Percentiles rank a stretch among this genome's conserved stretches.
phyloP scores from a whole-genome alignment of 2,329 filamentous ascomycete genomes.

The Arthroderma sp. region DNA sequence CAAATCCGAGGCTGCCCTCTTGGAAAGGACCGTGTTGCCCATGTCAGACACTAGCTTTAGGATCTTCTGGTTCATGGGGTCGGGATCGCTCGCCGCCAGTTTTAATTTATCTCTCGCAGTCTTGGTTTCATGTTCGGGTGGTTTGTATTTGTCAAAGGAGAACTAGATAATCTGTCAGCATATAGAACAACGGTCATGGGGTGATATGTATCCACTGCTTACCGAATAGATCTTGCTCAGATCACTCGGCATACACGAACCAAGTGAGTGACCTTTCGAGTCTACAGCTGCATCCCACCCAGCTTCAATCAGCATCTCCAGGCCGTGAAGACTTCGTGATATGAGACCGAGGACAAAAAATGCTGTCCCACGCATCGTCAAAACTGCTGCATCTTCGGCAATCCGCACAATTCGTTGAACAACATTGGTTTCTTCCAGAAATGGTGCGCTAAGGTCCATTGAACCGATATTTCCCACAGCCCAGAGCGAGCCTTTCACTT shows the following conservation, averaged over 20 bases:
- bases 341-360: slow-evolving; percentile 93
- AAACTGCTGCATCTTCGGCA: slow-evolving; percentile 72
- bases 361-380: slow-evolving; percentile 87
- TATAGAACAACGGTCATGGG: too few species aligned
- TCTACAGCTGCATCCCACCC: slow-evolving; percentile 92
- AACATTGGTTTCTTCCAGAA: slow-evolving; percentile 79
- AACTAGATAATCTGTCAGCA: slow-evolving; percentile 13
- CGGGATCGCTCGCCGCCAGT: slow-evolving; percentile 45
- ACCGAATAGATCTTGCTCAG: slow-evolving; percentile 68
- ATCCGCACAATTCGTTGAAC: slow-evolving; percentile 79
- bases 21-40: slow-evolving; percentile 85
- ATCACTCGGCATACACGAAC: slow-evolving; percentile 72
- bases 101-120: slow-evolving; percentile 35
- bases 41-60: slow-evolving; percentile 75
- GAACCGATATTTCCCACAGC: slow-evolving; percentile 95
- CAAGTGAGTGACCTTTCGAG: slow-evolving; percentile 65
- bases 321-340: slow-evolving; percentile 77
- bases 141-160: slow-evolving; percentile 25
- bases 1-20: slow-evolving; percentile 71
- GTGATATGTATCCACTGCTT: slow-evolving; percentile 17
- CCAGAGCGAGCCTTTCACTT: slow-evolving; percentile 95
- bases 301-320: slow-evolving; percentile 77
- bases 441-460: slow-evolving; percentile 92
- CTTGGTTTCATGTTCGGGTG: slow-evolving; percentile 31
- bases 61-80: slow-evolving; percentile 59